Conservation (phyloP, 129 eudicot genomes). For the Oenanthe sinensis region DNA sequence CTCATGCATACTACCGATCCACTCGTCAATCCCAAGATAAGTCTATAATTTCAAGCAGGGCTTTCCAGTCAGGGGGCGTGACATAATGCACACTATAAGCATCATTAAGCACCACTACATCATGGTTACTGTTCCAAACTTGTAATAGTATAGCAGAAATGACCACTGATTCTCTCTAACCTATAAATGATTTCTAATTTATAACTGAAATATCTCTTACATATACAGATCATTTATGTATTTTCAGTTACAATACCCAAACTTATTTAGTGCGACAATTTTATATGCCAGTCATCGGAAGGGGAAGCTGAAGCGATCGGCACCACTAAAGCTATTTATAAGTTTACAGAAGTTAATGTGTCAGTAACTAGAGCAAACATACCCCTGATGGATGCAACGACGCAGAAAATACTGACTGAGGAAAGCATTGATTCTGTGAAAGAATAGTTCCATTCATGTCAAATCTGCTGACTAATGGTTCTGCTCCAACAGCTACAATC, state of each 20-base stretch:
- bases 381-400: slow-evolving; percentile 86
- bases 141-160: too few relatives aligned
- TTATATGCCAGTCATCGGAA: not conserved
- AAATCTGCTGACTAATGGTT: slow-evolving; percentile 63
- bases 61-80: too few relatives aligned
- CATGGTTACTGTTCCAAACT: too few relatives aligned
- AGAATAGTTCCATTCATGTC: slow-evolving; percentile 73
- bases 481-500: slow-evolving; percentile 93
- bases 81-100: too few relatives aligned
- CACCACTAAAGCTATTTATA: not conserved
- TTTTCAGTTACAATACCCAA: not conserved
- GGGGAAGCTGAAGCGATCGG: not conserved
- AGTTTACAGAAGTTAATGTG: not conserved
- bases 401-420: slow-evolving; percentile 76
- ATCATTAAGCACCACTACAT: too few relatives aligned
- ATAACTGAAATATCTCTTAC: not conserved
- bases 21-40: too few relatives aligned
- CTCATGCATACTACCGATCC: too few relatives aligned
- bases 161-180: too few relatives aligned
- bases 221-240: not conserved
- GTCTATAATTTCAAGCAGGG: too few relatives aligned
- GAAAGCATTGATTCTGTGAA: slow-evolving; percentile 75
- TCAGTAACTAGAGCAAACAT: slow-evolving; percentile 22
- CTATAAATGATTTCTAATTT: too few relatives aligned
- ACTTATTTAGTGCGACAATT: not conserved